phyloP scores from a whole-genome alignment of 2,329 filamentous ascomycete species.

The Cladosporium sp. region DNA sequence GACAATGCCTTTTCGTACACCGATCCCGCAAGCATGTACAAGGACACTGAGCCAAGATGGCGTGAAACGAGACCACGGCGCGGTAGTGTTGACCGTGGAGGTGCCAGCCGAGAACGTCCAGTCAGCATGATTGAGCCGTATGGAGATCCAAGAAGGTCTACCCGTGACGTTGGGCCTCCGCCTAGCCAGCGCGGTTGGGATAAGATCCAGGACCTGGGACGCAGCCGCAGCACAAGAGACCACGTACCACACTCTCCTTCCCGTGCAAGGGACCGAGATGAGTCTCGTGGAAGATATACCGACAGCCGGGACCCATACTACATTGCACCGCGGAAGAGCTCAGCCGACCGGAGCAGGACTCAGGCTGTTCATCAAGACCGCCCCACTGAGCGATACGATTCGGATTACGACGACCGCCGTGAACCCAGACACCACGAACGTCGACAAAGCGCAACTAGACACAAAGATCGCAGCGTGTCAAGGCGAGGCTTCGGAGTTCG shows the following conservation, averaged over 20 bases:
- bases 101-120: conserved; percentile 46
- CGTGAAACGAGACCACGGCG: conserved; percentile 39
- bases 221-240: conserved; percentile 51
- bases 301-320: conserved; percentile 44
- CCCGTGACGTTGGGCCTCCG: conserved; percentile 56
- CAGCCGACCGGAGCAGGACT: conserved; percentile 46
- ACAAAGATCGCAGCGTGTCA: conserved; percentile 48
- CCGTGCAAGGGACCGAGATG: conserved; percentile 28
- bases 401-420: conserved; percentile 48
- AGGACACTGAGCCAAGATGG: conserved; percentile 53
- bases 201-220: conserved; percentile 59
- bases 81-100: conserved; percentile 47
- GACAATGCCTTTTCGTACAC: conserved; percentile 54
- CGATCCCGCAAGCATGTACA: conserved; percentile 53
- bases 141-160: conserved; percentile 35
- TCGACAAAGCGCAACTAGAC: conserved; percentile 40
- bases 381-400: conserved; percentile 47
- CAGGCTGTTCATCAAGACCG: conserved; percentile 52
- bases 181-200: conserved; percentile 72
- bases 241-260: conserved; percentile 31
- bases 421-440: conserved; percentile 42
- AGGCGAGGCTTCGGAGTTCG: conserved; percentile 51
- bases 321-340: conserved; percentile 35
- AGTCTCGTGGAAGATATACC: conserved; percentile 27
- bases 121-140: conserved; percentile 46